These are phyloP conservation scores for Puccinia hordei DNA, from an alignment of 1,284 basidiomycete species.

Conservation along the genomic window DNA sequence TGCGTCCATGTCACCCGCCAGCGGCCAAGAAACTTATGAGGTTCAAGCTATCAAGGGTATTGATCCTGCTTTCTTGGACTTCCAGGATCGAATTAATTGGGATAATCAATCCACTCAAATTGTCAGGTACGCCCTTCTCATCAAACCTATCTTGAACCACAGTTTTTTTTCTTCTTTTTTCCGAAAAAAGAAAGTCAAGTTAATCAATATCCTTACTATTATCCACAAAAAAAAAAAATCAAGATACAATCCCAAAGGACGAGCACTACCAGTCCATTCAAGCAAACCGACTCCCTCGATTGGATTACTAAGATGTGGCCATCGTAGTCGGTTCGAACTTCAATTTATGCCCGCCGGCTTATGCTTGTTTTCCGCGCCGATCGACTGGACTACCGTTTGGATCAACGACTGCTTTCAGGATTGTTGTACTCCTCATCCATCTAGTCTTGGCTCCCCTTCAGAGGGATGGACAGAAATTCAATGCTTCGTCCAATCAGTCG, in stretches of 20 bases:
- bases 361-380: background rate
- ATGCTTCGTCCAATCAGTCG: background rate
- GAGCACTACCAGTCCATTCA: background rate
- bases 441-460: too few species aligned
- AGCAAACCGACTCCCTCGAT: background rate
- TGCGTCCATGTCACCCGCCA: background rate
- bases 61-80: background rate
- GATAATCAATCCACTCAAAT: background rate
- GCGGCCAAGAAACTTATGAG: background rate
- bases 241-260: background rate
- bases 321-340: background rate
- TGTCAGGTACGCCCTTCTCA: background rate
- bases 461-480: constrained; percentile 5
- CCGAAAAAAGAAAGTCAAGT: too few species aligned
- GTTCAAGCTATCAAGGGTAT: constrained; percentile 1
- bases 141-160: too few species aligned
- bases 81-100: constrained; percentile 9
- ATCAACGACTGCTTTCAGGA: background rate
- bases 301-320: background rate
- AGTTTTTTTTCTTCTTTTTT: too few species aligned
- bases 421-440: background rate
- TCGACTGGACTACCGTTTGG: constrained; percentile 1
- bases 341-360: constrained; percentile 2
- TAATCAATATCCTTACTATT: background rate
- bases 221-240: too few species aligned